phyloP scores from a whole-genome alignment of 805 yeast species.

The Cyberlindnera sargentensis region DNA sequence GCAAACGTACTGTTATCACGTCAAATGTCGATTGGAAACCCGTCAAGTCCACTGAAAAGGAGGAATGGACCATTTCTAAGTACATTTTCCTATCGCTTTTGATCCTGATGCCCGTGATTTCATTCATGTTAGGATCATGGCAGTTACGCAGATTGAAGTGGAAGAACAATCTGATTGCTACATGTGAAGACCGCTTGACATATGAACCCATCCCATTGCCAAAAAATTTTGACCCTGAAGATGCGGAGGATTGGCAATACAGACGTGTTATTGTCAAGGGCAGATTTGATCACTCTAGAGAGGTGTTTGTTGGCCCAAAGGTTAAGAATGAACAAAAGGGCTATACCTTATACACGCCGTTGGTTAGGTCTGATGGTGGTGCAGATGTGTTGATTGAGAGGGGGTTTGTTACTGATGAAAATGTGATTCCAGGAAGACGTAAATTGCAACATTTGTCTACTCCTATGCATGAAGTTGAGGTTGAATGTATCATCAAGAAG shows the following conservation, averaged over 20 bases:
- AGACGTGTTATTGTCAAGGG: constrained; percentile 76
- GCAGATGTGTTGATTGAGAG: constrained; percentile 76
- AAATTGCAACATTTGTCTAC: constrained; percentile 59
- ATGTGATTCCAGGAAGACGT: constrained; percentile 49
- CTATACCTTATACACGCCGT: constrained; percentile 74
- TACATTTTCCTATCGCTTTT: constrained; percentile 30
- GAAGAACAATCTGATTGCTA: constrained; percentile 79
- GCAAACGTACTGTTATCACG: constrained; percentile 38
- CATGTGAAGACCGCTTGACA: constrained; percentile 75
- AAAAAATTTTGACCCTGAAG: constrained; percentile 51
- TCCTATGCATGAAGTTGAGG: constrained; percentile 54
- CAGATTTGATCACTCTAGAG: constrained; percentile 73
- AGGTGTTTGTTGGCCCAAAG: constrained; percentile 89
- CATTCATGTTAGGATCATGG: constrained; percentile 90
- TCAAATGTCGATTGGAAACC: constrained; percentile 85
- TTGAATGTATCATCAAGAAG: constrained; percentile 67
- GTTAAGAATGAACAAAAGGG: constrained; percentile 68
- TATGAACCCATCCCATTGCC: constrained; percentile 72
- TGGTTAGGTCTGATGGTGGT: constrained; percentile 67
- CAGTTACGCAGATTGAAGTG: constrained; percentile 79
- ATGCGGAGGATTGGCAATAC: constrained; percentile 70
- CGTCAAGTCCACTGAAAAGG: constrained; percentile 40
- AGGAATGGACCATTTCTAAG: constrained; percentile 23
- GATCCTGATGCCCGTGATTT: constrained; percentile 75
- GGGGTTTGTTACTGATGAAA: constrained; percentile 83